Percentiles rank a stretch among this genome's conserved stretches.
These are phyloP conservation scores for Phytopythium cucurbitacearum DNA, from an alignment of 352 stramenopile genomes.

Conservation along the genomic window DNA sequence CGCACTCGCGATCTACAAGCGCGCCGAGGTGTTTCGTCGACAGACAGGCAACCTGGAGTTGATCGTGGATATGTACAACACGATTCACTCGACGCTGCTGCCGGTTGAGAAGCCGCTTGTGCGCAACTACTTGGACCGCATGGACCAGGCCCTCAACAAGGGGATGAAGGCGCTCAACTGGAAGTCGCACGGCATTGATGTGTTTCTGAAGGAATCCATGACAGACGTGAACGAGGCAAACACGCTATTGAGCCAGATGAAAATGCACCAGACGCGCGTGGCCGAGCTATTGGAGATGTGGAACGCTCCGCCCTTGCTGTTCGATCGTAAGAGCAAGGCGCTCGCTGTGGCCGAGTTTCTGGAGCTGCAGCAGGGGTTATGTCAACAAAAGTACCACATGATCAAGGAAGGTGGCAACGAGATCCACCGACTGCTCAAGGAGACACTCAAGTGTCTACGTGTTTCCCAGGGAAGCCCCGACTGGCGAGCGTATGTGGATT, in stretches of 20 bases:
- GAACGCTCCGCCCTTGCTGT: constrained; percentile 69
- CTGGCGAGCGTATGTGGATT: constrained; percentile 92
- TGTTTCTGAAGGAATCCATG: constrained; percentile 90
- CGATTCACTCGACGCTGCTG: constrained; percentile 81
- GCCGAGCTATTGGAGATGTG: constrained; percentile 76
- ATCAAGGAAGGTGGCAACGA: constrained; percentile 89
- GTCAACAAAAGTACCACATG: constrained; percentile 75
- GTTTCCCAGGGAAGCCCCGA: constrained; percentile 89
- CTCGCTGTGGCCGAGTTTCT: constrained; percentile 83
- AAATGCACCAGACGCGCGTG: constrained; percentile 81
- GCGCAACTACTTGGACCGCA: constrained; percentile 84
- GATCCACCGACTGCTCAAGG: constrained; percentile 87
- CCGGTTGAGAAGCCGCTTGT: constrained; percentile 89
- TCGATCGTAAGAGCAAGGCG: constrained; percentile 84
- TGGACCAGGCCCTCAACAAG: constrained; percentile 87
- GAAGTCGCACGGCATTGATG: constrained; percentile 91
- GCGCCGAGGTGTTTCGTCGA: constrained; percentile 87
- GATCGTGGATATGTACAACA: constrained; percentile 94
- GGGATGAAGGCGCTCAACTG: constrained; percentile 91
- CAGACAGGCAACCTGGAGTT: constrained; percentile 91
- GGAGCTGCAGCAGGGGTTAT: constrained; percentile 67
- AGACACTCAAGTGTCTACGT: constrained; percentile 86
- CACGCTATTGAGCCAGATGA: constrained; percentile 82
- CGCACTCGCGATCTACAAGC: constrained; percentile 89
- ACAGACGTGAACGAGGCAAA: constrained; percentile 88